Base-by-base conservation (phyloP, 1,284 basidiomycete genomes). In the Pyrrhoderma noxium region DNA sequence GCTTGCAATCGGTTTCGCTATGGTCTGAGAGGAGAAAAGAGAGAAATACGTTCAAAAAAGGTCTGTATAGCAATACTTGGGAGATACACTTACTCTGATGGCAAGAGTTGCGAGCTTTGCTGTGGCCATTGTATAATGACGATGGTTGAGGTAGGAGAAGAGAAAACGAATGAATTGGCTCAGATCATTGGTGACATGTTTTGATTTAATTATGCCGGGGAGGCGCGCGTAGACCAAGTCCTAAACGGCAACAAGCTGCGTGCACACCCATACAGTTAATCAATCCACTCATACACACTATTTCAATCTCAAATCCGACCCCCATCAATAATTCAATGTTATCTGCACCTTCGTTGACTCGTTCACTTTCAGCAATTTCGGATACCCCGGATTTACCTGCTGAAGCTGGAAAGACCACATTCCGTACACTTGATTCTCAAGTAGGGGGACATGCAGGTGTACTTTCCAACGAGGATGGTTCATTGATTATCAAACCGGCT, bases 391-490 rank as follows among this genome's bases (percentile, higher is more conserved):
- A 31, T 31, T 11, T 31, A 31, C 27, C 27, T 31, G 27, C 27
- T 5, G 27, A 31, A 11, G 27, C 27, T 11, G 27, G 7, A 31
- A 31, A 31, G 11, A 31, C 5, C 38, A 34, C 51, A 23, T 47
- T 52, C 27, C 53, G 43, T 34, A 67, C 73, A 1, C 71, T 81
- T 45, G 64, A 66, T 1, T 69, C 72, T 56, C 93, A 96, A 69
- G 92, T 97, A 35, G 94, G 89, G 18, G 94, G 94, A 0, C 94
- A 98, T 63, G 70, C 79, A 9, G 85, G 85, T 36, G 81, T 97
- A 23, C 73, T 83, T 55, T 74, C 80, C 8, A 82, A 82, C 23
- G 82, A 82, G 54, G 88, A 88, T 58, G 87, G 84, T 8, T 80
- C 79, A 2, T 74, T 93, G 21, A 73, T 98, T 47, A 86, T 96